Percentiles rank a stretch among this genome's conserved stretches.
Conservation (phyloP, 2,329 filamentous ascomycete species). For the Fusarium longipes region DNA sequence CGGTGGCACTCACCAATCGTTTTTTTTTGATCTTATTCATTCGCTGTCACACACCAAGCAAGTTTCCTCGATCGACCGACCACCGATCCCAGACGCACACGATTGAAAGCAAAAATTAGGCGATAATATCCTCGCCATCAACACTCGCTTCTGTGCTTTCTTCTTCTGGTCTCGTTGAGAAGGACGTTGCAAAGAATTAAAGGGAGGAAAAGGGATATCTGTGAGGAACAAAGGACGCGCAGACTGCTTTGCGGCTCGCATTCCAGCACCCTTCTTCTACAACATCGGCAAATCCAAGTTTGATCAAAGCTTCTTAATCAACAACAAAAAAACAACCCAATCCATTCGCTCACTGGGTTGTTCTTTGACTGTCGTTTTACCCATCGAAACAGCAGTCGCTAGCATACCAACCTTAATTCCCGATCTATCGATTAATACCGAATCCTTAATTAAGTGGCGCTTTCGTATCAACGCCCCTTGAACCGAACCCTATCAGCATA, state of each 20-base stretch:
- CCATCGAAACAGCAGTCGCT: conserved; percentile 23
- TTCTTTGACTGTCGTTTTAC: conserved; percentile 24
- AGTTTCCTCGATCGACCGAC: conserved; percentile 27
- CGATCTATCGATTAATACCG: conserved; percentile 13
- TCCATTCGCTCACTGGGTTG: conserved; percentile 34
- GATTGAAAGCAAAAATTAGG: neutral
- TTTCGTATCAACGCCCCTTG: conserved; percentile 8
- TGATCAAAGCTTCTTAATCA: conserved; percentile 10
- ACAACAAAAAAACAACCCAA: conserved; percentile 26
- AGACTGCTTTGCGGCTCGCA: conserved; percentile 36
- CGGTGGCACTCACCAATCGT: conserved; percentile 26
- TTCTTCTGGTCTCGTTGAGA: conserved; percentile 26
- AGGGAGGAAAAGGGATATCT: conserved; percentile 9
- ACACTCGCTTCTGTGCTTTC: conserved; percentile 5
- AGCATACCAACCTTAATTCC: conserved; percentile 20
- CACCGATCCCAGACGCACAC: conserved; percentile 13
- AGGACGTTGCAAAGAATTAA: conserved; percentile 2
- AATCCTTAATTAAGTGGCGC: conserved; percentile 10
- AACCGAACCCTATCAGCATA: conserved; percentile 2
- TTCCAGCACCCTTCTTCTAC: conserved; percentile 28
- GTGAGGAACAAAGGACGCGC: conserved; percentile 26
- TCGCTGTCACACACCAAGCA: conserved; percentile 28
- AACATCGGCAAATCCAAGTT: conserved; percentile 19
- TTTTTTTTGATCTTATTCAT: conserved; percentile 19
- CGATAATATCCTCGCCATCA: conserved; percentile 4